Evolutionary conservation across 1,284 basidiomycete genomes (phyloP).

Genomic region (Tremellales sp.): DNA sequence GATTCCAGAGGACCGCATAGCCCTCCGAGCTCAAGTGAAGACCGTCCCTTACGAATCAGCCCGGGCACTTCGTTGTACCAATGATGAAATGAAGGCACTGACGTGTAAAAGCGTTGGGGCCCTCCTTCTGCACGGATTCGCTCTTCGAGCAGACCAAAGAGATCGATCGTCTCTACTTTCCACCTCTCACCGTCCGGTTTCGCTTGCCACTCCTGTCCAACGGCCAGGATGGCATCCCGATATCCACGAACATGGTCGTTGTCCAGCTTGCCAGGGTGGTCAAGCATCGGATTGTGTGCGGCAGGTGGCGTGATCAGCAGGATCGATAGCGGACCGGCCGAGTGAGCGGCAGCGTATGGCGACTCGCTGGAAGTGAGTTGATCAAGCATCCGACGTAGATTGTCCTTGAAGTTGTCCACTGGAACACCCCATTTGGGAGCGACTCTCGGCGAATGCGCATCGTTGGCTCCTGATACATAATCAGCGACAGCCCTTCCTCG

Average conservation of each 20-base stretch:
- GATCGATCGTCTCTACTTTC: conserved; percentile 61
- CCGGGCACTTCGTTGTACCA: conserved; percentile 45
- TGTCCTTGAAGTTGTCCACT: conserved; percentile 16
- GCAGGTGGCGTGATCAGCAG: conserved; percentile 81
- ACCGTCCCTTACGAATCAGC: conserved; percentile 55
- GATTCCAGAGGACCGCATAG: conserved; percentile 67
- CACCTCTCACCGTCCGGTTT: conserved; percentile 44
- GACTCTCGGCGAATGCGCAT: conserved; percentile 7
- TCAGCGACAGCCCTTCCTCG: background rate
- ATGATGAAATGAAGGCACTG: conserved; percentile 51
- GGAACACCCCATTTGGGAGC: conserved; percentile 19
- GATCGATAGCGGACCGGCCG: conserved; percentile 46
- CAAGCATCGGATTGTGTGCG: conserved; percentile 59
- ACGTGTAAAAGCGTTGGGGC: conserved; percentile 56
- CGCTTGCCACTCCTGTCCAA: conserved; percentile 55
- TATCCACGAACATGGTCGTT: conserved; percentile 59
- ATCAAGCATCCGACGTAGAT: conserved; percentile 21
- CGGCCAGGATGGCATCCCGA: conserved; percentile 61
- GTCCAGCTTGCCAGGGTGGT: conserved; percentile 51
- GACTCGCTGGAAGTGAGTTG: conserved; percentile 8
- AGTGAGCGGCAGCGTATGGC: conserved; percentile 1
- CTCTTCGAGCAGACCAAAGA: conserved; percentile 64
- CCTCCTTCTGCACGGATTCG: conserved; percentile 63
- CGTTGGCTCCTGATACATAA: conserved; percentile 30
- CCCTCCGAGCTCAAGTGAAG: conserved; percentile 69